Evolutionary conservation across 2,329 filamentous ascomycete genomes (phyloP).

Genomic region (Setomelanomma holmii): DNA sequence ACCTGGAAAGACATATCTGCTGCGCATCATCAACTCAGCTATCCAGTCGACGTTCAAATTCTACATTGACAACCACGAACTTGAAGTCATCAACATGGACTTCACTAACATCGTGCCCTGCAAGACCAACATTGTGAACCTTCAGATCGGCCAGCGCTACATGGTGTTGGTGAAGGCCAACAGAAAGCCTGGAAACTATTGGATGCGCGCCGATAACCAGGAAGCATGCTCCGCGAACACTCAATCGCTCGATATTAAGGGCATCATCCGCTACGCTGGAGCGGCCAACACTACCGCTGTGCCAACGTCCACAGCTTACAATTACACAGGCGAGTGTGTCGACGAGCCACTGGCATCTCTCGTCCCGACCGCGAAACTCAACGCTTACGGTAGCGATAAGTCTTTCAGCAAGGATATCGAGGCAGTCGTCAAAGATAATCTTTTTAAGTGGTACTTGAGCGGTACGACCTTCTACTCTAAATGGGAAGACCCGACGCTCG

Average conservation of each 20-base stretch:
- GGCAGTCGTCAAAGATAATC: conserved; percentile 38
- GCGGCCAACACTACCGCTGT: conserved; percentile 14
- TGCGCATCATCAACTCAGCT: conserved; percentile 68
- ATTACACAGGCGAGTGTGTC: conserved; percentile 42
- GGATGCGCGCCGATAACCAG: conserved; percentile 45
- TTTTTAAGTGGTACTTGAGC: conserved; percentile 51
- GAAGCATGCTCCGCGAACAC: conserved; percentile 41
- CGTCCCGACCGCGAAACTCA: conserved; percentile 39
- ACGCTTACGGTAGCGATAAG: conserved; percentile 26
- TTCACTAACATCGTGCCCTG: conserved; percentile 49
- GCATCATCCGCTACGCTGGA: conserved; percentile 41
- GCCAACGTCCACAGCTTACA: conserved; percentile 40
- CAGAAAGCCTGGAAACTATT: conserved; percentile 25
- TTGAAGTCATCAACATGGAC: conserved; percentile 50
- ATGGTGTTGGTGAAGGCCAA: conserved; percentile 31
- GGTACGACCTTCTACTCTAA: conserved; percentile 46
- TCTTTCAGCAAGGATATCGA: conserved; percentile 39
- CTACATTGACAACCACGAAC: conserved; percentile 50
- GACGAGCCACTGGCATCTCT: conserved; percentile 45
- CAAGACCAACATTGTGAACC: conserved; percentile 44
- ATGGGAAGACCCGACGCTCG: conserved; percentile 48
- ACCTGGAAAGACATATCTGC: conserved; percentile 64
- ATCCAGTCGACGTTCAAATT: conserved; percentile 54
- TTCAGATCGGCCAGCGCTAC: conserved; percentile 45
- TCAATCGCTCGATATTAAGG: conserved; percentile 38